Percentiles rank a stretch among this genome's conserved stretches.
phyloP scores from a whole-genome alignment of 805 yeast species.

The Myxozyma geophila region DNA sequence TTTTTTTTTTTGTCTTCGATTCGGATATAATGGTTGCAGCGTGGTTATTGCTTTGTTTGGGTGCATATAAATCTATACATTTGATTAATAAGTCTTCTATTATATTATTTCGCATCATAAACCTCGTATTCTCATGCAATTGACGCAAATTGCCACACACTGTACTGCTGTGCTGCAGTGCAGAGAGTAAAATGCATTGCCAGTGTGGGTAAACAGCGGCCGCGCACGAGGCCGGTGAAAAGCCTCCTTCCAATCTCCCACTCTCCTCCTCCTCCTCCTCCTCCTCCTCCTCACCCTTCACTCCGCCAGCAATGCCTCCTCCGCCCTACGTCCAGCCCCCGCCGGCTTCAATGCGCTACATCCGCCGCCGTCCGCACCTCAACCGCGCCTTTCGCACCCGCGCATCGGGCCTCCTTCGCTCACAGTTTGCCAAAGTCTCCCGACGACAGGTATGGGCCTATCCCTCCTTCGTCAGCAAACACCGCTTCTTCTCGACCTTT shows the following conservation, averaged over 20 bases:
- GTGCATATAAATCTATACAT: too few species aligned
- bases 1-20: too few species aligned
- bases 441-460: conserved; percentile 33
- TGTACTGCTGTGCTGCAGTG: too few species aligned
- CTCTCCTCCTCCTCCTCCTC: conserved; percentile 5
- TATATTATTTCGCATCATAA: too few species aligned
- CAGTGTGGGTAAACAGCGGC: too few species aligned
- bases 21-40: too few species aligned
- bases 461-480: conserved; percentile 28
- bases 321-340: conserved; percentile 38
- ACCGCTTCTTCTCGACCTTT: conserved; percentile 20
- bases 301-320: conserved; percentile 31
- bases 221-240: too few species aligned
- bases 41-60: too few species aligned
- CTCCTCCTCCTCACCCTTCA: conserved; percentile 3
- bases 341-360: conserved; percentile 30
- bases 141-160: too few species aligned
- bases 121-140: too few species aligned
- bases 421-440: conserved; percentile 28
- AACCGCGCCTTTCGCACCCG: conserved; percentile 28
- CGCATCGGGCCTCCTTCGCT: conserved; percentile 33
- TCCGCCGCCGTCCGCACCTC: conserved; percentile 33
- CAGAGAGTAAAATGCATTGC: too few species aligned
- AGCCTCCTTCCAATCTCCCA: neutral
- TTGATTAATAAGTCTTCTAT: too few species aligned